These are phyloP conservation scores for Luffa aegyptiaca DNA, from an alignment of 306 rosid genomes.

Conservation along the genomic window DNA sequence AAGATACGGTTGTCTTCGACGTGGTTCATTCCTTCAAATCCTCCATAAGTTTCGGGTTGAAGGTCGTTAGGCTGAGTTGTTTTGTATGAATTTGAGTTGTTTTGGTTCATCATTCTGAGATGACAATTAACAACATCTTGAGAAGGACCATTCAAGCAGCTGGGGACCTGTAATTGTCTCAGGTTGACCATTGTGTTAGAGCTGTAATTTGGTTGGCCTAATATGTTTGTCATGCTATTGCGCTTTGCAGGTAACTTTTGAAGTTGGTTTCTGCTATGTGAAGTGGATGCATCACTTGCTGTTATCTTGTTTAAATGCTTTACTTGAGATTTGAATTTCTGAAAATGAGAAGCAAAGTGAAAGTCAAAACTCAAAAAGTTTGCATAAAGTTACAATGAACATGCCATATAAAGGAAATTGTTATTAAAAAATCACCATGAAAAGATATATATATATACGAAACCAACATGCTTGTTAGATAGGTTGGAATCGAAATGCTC, in stretches of 20 bases:
- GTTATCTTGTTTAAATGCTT: not conserved
- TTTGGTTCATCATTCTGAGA: not conserved
- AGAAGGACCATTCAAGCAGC: not conserved
- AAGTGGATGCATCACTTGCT: not conserved
- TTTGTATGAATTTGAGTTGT: not conserved
- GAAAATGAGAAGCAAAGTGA: not conserved
- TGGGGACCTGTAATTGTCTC: not conserved
- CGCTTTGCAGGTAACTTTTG: not conserved
- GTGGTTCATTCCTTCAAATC: not conserved
- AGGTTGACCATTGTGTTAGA: not conserved
- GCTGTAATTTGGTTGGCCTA: conserved; percentile 1
- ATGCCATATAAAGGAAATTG: not conserved
- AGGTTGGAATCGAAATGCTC: not conserved
- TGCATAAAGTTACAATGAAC: not conserved
- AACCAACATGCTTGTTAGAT: not conserved
- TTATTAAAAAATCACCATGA: not conserved
- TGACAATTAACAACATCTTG: not conserved
- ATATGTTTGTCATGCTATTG: not conserved
- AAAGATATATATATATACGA: not conserved
- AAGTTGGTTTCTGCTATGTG: not conserved
- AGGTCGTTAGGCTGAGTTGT: not conserved
- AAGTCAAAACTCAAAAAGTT: not conserved
- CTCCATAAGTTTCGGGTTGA: not conserved
- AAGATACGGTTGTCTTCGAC: not conserved
- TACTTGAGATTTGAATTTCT: conserved; percentile 24